These are phyloP conservation scores for Coemansia aciculifera DNA, from an alignment of 192 early-diverging fungal genomes.

Conservation along the genomic window DNA sequence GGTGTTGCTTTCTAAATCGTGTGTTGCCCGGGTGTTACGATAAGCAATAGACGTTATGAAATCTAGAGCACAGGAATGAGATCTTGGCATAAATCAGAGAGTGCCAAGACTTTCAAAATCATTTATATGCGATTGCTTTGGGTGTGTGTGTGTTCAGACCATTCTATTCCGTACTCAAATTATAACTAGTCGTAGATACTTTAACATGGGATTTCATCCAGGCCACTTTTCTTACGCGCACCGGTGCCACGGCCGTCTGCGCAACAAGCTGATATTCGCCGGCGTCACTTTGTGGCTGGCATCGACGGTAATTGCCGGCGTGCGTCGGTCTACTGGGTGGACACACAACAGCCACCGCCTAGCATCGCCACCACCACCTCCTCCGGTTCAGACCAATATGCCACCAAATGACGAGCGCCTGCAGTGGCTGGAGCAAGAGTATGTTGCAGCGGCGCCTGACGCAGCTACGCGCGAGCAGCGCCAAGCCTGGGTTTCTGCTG, in stretches of 20 bases:
- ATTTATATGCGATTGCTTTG: not conserved
- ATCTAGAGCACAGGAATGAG: not conserved
- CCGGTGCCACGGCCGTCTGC: conserved; percentile 9
- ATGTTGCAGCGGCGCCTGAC: conserved; percentile 17
- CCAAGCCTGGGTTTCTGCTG: conserved; percentile 13
- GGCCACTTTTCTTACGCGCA: conserved; percentile 10
- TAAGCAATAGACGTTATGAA: not conserved
- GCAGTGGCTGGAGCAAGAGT: conserved; percentile 25
- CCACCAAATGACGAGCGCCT: not conserved
- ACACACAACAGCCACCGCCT: conserved; percentile 28
- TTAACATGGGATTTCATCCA: conserved; percentile 16
- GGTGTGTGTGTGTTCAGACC: not conserved
- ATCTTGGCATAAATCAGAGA: not conserved
- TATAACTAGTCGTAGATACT: not conserved
- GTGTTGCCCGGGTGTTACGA: not conserved
- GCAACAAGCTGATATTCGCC: conserved; percentile 29
- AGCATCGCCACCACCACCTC: not conserved
- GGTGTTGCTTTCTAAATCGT: too few species aligned
- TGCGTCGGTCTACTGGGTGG: conserved; percentile 31
- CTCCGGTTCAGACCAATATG: not conserved
- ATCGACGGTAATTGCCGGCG: conserved; percentile 36
- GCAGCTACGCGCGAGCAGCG: conserved; percentile 14
- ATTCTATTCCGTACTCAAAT: not conserved
- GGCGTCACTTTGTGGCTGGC: conserved; percentile 45
- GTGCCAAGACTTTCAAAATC: not conserved